Conservation (phyloP, 257 asterid species). For the Penstemon eatonii region DNA sequence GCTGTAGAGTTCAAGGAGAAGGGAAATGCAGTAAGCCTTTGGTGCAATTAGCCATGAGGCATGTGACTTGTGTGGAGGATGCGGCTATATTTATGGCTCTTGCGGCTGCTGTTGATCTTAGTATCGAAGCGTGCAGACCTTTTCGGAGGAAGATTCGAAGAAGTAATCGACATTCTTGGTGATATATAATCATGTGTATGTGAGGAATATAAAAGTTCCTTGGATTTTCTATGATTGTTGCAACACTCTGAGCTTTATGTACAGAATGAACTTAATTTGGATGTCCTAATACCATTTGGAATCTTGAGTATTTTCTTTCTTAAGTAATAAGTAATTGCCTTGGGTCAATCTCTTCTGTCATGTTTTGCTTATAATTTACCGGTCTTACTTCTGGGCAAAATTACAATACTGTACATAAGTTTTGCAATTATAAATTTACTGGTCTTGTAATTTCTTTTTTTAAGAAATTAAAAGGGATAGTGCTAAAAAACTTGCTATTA, state of each 20-base stretch:
- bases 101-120: constrained; percentile 93
- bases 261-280: constrained; percentile 33
- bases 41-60: constrained; percentile 87
- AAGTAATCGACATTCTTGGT: constrained; percentile 71
- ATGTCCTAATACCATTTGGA: background rate
- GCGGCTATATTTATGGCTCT: constrained; percentile 98
- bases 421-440: too few species aligned
- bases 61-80: constrained; percentile 87
- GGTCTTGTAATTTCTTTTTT: too few species aligned
- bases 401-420: too few species aligned
- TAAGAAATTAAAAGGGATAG: too few species aligned
- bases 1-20: constrained; percentile 83
- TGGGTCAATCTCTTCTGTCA: too few species aligned
- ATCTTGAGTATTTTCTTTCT: too few species aligned
- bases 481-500: too few species aligned
- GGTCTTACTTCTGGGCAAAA: too few species aligned
- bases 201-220: constrained; percentile 14
- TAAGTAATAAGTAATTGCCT: too few species aligned
- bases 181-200: constrained; percentile 23
- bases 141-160: constrained; percentile 66
- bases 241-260: constrained; percentile 31
- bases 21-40: constrained; percentile 81
- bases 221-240: constrained; percentile 23
- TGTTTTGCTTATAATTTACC: too few species aligned
- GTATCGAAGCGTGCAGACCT: constrained; percentile 85